Conservation (phyloP, 805 yeast species). For the Saitoella complicata region DNA sequence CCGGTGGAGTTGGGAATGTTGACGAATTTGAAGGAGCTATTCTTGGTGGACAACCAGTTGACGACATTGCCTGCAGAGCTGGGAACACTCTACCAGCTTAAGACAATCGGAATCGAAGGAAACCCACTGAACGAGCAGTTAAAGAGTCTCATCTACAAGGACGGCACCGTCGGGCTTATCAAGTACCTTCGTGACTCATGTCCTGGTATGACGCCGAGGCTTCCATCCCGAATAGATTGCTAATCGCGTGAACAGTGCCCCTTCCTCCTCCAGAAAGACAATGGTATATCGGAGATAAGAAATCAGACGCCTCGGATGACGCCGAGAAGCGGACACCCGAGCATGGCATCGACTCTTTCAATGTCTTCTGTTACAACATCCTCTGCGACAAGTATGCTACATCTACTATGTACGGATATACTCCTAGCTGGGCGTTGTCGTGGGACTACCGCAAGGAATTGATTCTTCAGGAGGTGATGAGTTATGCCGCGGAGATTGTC, state of each 20-base stretch:
- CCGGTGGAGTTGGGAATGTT: conserved; percentile 78
- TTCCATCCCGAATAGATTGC: too few relatives aligned
- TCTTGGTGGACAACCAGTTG: conserved; percentile 75
- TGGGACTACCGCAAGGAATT: conserved; percentile 81
- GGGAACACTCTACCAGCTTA: conserved; percentile 69
- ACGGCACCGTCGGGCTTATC: conserved; percentile 73
- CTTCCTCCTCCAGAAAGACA: too few relatives aligned
- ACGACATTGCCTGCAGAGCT: conserved; percentile 64
- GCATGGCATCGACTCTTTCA: conserved; percentile 30
- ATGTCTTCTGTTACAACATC: conserved; percentile 75
- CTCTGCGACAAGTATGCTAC: conserved; percentile 94
- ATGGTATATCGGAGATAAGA: too few relatives aligned
- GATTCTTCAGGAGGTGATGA: conserved; percentile 55
- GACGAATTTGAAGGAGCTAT: conserved; percentile 61
- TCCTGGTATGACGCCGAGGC: conserved; percentile 37
- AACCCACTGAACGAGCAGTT: conserved; percentile 58
- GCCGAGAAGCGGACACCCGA: neutral
- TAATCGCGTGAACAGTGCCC: too few relatives aligned
- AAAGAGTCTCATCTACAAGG: conserved; percentile 54
- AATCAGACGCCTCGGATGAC: neutral
- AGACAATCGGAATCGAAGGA: conserved; percentile 85
- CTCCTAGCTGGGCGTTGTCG: conserved; percentile 92
- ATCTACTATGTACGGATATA: conserved; percentile 75
- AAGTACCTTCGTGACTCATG: conserved; percentile 67
- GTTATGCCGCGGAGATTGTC: conserved; percentile 53